phyloP scores from a whole-genome alignment of 1,139 yeast genomes.

The Pichia sorboxylosa region DNA sequence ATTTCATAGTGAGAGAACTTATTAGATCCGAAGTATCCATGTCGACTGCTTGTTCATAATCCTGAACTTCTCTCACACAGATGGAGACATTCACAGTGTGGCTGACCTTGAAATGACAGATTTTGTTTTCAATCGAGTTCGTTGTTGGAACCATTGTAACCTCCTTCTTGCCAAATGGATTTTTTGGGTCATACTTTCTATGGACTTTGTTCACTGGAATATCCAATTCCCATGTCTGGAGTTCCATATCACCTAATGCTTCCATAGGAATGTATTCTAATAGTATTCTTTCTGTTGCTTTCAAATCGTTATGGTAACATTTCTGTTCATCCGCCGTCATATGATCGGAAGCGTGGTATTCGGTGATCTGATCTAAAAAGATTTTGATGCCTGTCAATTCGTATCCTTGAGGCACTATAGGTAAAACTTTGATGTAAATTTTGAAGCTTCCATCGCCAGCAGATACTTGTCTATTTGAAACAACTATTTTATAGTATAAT shows the following conservation, averaged over 20 bases:
- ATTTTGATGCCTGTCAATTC: constrained; percentile 10
- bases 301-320: constrained; percentile 5
- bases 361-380: constrained; percentile 12
- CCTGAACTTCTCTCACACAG: constrained; percentile 14
- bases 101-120: constrained; percentile 13
- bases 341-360: constrained; percentile 5
- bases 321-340: background rate
- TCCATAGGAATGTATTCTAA: constrained; percentile 7
- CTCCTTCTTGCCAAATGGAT: background rate
- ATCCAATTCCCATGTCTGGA: constrained; percentile 10
- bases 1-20: constrained; percentile 6
- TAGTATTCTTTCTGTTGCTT: constrained; percentile 12
- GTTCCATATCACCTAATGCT: constrained; percentile 2
- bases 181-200: constrained; percentile 1
- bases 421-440: constrained; percentile 16
- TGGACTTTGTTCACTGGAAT: constrained; percentile 3
- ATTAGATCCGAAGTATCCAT: constrained; percentile 6
- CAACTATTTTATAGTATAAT: constrained; percentile 15
- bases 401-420: constrained; percentile 12
- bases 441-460: constrained; percentile 12
- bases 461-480: constrained; percentile 13
- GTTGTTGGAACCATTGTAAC: constrained; percentile 14
- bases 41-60: background rate
- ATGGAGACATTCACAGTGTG: constrained; percentile 16
- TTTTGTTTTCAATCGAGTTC: constrained; percentile 7